These are phyloP conservation scores for Xylariales sp. DNA, from an alignment of 2,329 filamentous ascomycete species.

Conservation along the genomic window DNA sequence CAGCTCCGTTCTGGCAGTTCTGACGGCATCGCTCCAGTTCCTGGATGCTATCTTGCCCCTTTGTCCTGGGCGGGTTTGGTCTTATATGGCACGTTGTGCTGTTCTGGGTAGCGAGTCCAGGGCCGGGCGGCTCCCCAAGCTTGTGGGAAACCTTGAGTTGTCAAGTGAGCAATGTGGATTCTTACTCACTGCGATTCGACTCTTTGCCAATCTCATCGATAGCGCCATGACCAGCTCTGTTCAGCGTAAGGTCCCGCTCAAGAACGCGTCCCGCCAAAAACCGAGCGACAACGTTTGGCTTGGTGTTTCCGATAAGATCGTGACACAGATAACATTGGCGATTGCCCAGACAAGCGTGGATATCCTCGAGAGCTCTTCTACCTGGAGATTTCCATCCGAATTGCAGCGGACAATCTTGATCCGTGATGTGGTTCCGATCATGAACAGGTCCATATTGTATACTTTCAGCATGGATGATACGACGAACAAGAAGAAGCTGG, in stretches of 20 bases:
- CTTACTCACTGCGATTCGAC: constrained; percentile 64
- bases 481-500: constrained; percentile 39
- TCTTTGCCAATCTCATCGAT: constrained; percentile 73
- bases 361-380: constrained; percentile 78
- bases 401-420: constrained; percentile 67
- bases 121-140: constrained; percentile 69
- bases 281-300: constrained; percentile 54
- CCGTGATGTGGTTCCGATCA: constrained; percentile 60
- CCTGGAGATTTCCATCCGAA: constrained; percentile 74
- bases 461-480: constrained; percentile 71
- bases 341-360: constrained; percentile 76
- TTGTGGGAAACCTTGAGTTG: constrained; percentile 80
- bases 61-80: constrained; percentile 85
- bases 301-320: constrained; percentile 72
- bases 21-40: constrained; percentile 73
- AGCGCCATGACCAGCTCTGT: constrained; percentile 69
- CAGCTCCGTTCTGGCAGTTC: constrained; percentile 60
- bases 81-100: constrained; percentile 76
- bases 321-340: constrained; percentile 66
- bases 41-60: constrained; percentile 67
- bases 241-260: constrained; percentile 55
- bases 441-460: constrained; percentile 67
- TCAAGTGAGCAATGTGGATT: constrained; percentile 73
- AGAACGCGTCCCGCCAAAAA: constrained; percentile 41
- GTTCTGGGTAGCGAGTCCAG: constrained; percentile 74